phyloP scores from a whole-genome alignment of 2,329 filamentous ascomycete genomes.

The Zymoseptoria ardabiliae region DNA sequence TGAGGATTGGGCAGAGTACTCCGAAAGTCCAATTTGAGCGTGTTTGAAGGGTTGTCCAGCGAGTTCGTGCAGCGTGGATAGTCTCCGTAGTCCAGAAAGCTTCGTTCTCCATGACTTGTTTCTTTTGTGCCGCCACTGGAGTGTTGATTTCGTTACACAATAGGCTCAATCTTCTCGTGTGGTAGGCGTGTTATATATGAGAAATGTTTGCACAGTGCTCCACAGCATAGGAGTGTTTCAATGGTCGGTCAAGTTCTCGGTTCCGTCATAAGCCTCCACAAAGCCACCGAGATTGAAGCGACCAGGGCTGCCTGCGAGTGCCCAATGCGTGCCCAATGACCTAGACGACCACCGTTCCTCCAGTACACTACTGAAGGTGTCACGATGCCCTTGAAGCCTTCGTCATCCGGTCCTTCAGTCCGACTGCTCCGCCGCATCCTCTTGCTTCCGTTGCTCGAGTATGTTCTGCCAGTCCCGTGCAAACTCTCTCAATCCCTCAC shows the following conservation, averaged over 20 bases:
- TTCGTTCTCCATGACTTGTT: neutral
- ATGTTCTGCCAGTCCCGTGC: slow-evolving; percentile 44
- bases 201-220: neutral
- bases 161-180: too few species aligned
- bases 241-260: neutral
- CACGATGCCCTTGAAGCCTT: neutral
- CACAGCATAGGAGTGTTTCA: neutral
- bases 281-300: neutral
- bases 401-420: neutral
- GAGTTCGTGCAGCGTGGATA: neutral
- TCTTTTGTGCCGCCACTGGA: too few species aligned
- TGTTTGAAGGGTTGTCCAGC: neutral
- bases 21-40: neutral
- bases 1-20: neutral
- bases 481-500: slow-evolving; percentile 66
- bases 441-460: slow-evolving; percentile 34
- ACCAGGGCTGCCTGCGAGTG: neutral
- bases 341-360: neutral
- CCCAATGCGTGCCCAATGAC: neutral
- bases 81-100: neutral
- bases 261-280: neutral
- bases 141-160: too few species aligned
- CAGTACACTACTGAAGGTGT: neutral
- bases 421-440: slow-evolving; percentile 22
- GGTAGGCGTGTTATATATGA: too few species aligned